Evolutionary conservation across 148 eudicot genomes (phyloP).

Genomic region (Bassia scoparia): DNA sequence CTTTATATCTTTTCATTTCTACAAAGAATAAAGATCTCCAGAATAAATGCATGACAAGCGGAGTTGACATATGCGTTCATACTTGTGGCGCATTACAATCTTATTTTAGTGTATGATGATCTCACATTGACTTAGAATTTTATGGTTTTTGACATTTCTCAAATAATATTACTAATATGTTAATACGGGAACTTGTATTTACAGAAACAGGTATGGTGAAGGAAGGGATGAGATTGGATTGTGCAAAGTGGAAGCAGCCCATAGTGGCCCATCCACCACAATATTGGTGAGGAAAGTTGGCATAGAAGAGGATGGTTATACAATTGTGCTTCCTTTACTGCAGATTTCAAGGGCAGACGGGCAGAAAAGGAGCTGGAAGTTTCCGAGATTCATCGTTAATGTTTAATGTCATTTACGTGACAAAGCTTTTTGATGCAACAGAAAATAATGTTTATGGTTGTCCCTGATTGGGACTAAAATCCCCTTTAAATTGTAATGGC

Average conservation of each 20-base stretch:
- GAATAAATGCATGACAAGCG: background rate
- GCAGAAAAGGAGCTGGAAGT: conserved; percentile 9
- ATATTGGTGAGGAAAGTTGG: conserved; percentile 72
- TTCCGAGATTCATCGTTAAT: background rate
- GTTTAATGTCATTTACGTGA: background rate
- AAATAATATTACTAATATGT: background rate
- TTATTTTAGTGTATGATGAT: too few species aligned
- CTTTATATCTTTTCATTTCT: background rate
- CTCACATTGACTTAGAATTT: background rate
- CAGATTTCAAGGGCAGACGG: background rate
- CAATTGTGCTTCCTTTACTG: background rate
- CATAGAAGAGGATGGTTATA: background rate
- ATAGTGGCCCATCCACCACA: conserved; percentile 99
- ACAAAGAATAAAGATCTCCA: background rate
- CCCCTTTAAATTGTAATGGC: conserved; percentile 2
- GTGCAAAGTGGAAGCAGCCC: conserved; percentile 89
- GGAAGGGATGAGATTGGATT: conserved; percentile 90
- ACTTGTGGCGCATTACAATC: background rate
- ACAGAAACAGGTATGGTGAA: conserved; percentile 96
- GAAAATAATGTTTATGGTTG: background rate
- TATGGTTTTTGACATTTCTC: background rate
- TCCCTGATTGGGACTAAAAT: background rate
- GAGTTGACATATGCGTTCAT: background rate
- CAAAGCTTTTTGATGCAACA: conserved; percentile 1
- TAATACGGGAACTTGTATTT: conserved; percentile 6